phyloP scores from a whole-genome alignment of 139 green algal genomes.

The Trebouxia sp. region DNA sequence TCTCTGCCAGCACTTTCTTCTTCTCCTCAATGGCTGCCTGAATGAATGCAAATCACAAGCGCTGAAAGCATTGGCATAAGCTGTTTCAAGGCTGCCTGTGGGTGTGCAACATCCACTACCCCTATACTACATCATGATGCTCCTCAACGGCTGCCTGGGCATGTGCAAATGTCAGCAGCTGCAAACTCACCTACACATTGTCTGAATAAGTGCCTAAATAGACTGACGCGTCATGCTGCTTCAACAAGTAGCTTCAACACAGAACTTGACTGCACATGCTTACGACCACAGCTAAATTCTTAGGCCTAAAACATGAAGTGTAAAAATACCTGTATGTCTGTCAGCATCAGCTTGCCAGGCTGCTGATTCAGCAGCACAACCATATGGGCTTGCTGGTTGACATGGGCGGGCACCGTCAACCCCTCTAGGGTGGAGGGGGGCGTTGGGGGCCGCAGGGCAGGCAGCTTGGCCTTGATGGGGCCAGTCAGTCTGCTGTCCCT shows the following conservation, averaged over 20 bases:
- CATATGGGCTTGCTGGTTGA: slow-evolving; percentile 45
- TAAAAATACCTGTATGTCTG: slow-evolving; percentile 55
- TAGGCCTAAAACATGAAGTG: no score
- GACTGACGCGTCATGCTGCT: no score
- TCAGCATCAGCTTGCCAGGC: slow-evolving; percentile 46
- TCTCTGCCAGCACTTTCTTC: slow-evolving; percentile 14
- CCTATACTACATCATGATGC: no score
- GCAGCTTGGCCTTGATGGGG: slow-evolving; percentile 27
- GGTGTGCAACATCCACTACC: no score
- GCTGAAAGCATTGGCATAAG: not conserved
- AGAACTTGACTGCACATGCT: no score
- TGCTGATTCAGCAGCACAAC: slow-evolving; percentile 64
- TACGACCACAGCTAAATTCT: no score
- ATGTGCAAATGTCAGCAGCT: no score
- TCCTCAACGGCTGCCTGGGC: no score
- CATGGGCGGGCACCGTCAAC: slow-evolving; percentile 11
- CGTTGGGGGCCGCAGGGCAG: slow-evolving; percentile 1
- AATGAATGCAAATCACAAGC: not conserved
- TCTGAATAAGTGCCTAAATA: no score
- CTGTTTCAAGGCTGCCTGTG: no score
- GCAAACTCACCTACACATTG: no score
- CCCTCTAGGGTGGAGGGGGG: not conserved
- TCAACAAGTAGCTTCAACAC: no score
- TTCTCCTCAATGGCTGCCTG: slow-evolving; percentile 7
- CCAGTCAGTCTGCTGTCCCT: slow-evolving; percentile 18